These are phyloP conservation scores for Trichoderma afroharzianum DNA, from an alignment of 2,329 filamentous ascomycete genomes.

Conservation along the genomic window DNA sequence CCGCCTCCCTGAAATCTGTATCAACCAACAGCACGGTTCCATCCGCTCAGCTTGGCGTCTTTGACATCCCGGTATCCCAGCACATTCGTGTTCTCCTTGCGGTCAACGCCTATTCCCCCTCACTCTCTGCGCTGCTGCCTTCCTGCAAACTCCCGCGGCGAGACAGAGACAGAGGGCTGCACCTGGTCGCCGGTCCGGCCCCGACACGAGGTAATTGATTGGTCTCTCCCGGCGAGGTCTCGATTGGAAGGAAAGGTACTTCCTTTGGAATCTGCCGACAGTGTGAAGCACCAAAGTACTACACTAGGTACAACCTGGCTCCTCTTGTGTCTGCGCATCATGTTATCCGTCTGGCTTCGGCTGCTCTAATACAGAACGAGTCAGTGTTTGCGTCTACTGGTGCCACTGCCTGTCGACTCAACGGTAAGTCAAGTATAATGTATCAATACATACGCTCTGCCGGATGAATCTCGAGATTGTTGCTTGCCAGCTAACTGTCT, in stretches of 20 bases:
- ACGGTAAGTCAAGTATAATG: not conserved
- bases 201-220: conserved; percentile 1
- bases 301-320: not conserved
- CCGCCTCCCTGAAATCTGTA: not conserved
- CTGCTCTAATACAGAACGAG: not conserved
- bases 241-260: not conserved
- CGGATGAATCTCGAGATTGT: not conserved
- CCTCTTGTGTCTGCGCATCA: not conserved
- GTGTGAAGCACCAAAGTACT: not conserved
- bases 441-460: not conserved
- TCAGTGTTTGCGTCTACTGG: not conserved
- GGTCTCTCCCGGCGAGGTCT: conserved; percentile 5
- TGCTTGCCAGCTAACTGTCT: not conserved
- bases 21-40: conserved; percentile 2
- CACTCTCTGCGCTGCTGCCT: not conserved
- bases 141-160: conserved; percentile 13
- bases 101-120: not conserved
- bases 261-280: not conserved
- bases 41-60: conserved; percentile 10
- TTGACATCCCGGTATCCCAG: conserved; percentile 1
- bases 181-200: not conserved
- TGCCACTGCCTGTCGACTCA: not conserved
- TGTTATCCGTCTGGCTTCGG: not conserved
- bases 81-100: not conserved
- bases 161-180: not conserved